These are phyloP conservation scores for Mycena kentingensis DNA, from an alignment of 768 basidiomycete genomes.

Conservation along the genomic window DNA sequence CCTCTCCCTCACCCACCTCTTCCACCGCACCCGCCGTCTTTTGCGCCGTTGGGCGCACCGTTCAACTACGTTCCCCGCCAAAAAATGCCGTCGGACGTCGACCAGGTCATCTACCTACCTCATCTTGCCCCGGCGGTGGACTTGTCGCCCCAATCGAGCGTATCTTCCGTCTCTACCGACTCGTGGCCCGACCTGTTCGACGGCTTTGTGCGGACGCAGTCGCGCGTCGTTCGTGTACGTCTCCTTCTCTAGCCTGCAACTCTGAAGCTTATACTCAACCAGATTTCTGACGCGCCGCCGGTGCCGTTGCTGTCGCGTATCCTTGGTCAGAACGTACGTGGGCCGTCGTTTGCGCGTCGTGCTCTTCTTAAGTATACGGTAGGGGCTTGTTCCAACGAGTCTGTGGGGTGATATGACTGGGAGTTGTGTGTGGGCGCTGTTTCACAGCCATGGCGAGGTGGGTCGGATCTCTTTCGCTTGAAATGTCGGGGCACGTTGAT, in stretches of 20 bases:
- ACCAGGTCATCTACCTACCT: constrained; percentile 5
- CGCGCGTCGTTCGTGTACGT: constrained; percentile 19
- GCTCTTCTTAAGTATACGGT: neutral
- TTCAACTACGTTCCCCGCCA: constrained; percentile 9
- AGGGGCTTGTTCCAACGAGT: constrained; percentile 17
- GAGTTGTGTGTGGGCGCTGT: constrained; percentile 18
- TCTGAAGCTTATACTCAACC: neutral
- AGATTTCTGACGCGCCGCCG: neutral
- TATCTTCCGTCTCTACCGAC: constrained; percentile 17
- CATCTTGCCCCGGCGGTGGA: constrained; percentile 6
- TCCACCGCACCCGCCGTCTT: constrained; percentile 6
- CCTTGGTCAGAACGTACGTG: neutral
- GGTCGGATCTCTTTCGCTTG: neutral
- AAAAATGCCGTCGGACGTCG: neutral
- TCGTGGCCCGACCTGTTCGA: constrained; percentile 11
- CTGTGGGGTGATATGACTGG: constrained; percentile 11
- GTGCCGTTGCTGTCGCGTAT: neutral
- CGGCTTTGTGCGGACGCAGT: constrained; percentile 14
- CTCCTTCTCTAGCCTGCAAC: neutral
- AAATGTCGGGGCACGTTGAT: no score
- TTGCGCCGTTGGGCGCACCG: constrained; percentile 13
- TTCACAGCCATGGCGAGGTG: constrained; percentile 23
- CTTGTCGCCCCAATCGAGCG: constrained; percentile 18
- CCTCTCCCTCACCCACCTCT: no score
- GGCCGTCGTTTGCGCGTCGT: neutral